These are phyloP conservation scores for Euphorbia schlechtendalii DNA, from an alignment of 441 rosid genomes.

Conservation along the genomic window DNA sequence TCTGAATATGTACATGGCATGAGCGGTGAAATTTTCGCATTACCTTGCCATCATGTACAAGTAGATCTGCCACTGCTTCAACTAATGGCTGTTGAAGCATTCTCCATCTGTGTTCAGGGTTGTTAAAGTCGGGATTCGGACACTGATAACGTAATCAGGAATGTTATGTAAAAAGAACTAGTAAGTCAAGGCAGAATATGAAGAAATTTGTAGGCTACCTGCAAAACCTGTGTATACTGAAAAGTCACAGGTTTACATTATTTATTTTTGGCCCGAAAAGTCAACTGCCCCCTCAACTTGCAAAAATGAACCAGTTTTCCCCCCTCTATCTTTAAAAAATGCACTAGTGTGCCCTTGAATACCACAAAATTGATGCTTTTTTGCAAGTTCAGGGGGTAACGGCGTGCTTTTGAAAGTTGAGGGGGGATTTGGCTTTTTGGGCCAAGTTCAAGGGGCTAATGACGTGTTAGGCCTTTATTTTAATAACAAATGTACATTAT, in stretches of 20 bases:
- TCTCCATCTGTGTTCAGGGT: constrained; percentile 63
- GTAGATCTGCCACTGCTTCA: constrained; percentile 61
- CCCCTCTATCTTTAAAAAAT: no score
- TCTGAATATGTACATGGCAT: not conserved
- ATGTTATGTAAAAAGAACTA: constrained; percentile 1
- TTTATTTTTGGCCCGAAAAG: no score
- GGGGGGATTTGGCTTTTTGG: no score
- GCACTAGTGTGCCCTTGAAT: no score
- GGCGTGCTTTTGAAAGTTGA: no score
- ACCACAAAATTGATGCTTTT: no score
- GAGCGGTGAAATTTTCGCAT: not conserved
- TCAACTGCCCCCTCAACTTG: no score
- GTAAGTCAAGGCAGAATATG: not conserved
- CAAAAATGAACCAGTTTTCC: no score
- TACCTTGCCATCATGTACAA: constrained; percentile 56
- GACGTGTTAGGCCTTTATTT: no score
- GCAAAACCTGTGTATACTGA: not conserved
- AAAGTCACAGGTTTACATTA: no score
- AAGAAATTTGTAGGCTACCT: not conserved
- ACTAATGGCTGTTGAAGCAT: constrained; percentile 59
- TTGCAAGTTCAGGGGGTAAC: no score
- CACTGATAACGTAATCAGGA: constrained; percentile 36
- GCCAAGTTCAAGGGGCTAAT: no score
- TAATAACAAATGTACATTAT: not conserved
- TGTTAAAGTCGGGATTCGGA: constrained; percentile 69